Percentiles rank a stretch among this genome's conserved stretches.
Evolutionary conservation across 73 alveolate species (phyloP).

Genomic region (Paramecium bursaria): DNA sequence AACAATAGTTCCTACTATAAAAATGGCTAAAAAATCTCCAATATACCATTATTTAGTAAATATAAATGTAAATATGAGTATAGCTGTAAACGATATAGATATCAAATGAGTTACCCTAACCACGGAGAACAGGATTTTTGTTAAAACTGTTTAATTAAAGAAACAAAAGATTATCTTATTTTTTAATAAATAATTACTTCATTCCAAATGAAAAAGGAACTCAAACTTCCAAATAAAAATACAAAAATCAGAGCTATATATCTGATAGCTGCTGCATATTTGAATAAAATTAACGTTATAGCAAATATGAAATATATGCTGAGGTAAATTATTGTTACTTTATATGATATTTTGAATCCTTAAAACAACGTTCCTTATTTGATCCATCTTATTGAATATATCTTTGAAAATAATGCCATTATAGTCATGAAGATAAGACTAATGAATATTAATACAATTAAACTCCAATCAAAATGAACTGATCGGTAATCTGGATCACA

Average conservation of each 20-base stretch:
- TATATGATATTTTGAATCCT: constrained; percentile 5
- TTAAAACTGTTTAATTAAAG: constrained; percentile 28
- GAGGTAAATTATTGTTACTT: background rate
- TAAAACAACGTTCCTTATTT: background rate
- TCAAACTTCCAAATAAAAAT: background rate
- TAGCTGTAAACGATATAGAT: constrained; percentile 1
- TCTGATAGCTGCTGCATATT: background rate
- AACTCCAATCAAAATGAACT: constrained; percentile 57
- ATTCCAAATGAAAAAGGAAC: constrained; percentile 23
- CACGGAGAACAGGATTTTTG: background rate
- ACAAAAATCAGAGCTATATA: background rate
- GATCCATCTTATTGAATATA: background rate
- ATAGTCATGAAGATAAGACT: constrained; percentile 10
- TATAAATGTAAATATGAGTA: background rate
- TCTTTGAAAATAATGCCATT: constrained; percentile 10
- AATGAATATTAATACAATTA: background rate
- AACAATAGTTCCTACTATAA: constrained; percentile 21
- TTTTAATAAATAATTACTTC: constrained; percentile 1
- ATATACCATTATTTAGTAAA: constrained; percentile 24
- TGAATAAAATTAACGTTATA: background rate
- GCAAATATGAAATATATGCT: background rate
- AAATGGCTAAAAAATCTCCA: constrained; percentile 16
- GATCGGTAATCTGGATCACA: background rate
- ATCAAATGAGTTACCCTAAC: constrained; percentile 2
- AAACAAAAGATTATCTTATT: background rate